phyloP scores from a whole-genome alignment of 2,329 filamentous ascomycete species.

The Exserohilum rostratum region DNA sequence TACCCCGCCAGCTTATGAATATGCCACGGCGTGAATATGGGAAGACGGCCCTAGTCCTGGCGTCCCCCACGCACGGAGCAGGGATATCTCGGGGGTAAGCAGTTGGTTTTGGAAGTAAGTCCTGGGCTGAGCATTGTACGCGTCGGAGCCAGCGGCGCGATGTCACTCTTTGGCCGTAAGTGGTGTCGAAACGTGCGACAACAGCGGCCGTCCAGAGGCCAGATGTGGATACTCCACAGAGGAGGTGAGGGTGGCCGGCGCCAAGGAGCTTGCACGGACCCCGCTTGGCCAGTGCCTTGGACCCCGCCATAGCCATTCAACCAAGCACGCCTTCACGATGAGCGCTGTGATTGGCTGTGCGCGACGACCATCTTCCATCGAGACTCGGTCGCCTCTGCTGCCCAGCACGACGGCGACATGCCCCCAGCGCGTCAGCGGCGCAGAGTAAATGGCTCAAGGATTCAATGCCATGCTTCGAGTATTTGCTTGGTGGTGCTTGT shows the following conservation, averaged over 20 bases:
- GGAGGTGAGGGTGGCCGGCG: not conserved
- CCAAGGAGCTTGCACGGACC: slow-evolving; percentile 5
- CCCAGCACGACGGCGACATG: slow-evolving; percentile 6
- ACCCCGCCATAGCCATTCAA: slow-evolving; percentile 17
- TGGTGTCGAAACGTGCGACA: slow-evolving; percentile 1
- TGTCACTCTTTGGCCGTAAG: slow-evolving; percentile 1
- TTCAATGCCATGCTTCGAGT: slow-evolving; percentile 10
- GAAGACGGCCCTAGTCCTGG: not conserved
- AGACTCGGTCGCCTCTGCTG: slow-evolving; percentile 5
- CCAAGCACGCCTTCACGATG: slow-evolving; percentile 10
- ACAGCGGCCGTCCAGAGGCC: slow-evolving; percentile 2
- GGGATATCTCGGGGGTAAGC: not conserved
- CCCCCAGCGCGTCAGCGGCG: slow-evolving; percentile 10
- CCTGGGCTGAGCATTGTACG: not conserved
- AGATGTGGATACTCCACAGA: slow-evolving; percentile 5
- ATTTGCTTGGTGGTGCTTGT: slow-evolving; percentile 27
- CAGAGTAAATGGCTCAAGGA: not conserved
- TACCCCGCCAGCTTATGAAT: not conserved
- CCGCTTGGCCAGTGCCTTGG: slow-evolving; percentile 4
- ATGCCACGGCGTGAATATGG: not conserved
- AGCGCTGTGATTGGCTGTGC: slow-evolving; percentile 21
- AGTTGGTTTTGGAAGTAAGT: not conserved
- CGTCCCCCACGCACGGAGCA: not conserved
- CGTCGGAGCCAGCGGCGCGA: not conserved
- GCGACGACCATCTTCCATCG: slow-evolving; percentile 7